These are phyloP conservation scores for Primulina eburnea DNA, from an alignment of 257 asterid species.

Conservation along the genomic window DNA sequence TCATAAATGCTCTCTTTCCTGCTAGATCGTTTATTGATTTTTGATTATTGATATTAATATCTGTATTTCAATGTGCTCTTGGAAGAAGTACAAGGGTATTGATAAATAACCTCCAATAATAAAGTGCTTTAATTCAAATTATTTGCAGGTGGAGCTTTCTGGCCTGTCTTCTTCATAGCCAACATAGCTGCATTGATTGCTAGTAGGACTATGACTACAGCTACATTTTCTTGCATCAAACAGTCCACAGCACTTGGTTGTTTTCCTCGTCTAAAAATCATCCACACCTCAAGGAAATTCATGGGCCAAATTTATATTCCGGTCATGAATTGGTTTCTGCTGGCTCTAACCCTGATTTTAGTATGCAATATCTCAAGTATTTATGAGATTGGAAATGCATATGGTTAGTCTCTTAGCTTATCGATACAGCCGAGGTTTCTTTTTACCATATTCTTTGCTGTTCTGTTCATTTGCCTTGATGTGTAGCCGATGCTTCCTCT, in stretches of 20 bases:
- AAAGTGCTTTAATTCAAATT: slow-evolving; percentile 26
- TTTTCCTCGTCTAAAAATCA: slow-evolving; percentile 93
- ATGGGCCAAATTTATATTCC: slow-evolving; percentile 99
- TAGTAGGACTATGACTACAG: slow-evolving; percentile 96
- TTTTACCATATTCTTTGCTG: background rate
- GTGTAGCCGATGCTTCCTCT: background rate
- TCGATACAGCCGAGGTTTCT: slow-evolving; percentile 18
- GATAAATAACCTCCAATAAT: slow-evolving; percentile 20
- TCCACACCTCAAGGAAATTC: slow-evolving; percentile 91
- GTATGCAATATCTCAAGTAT: slow-evolving; percentile 85
- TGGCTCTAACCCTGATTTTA: slow-evolving; percentile 66
- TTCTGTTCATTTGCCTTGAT: slow-evolving; percentile 10
- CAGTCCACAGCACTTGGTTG: slow-evolving; percentile 96
- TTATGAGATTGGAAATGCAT: slow-evolving; percentile 97
- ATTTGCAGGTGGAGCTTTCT: slow-evolving; percentile 81
- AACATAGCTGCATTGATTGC: slow-evolving; percentile 95
- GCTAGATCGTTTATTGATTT: slow-evolving; percentile 4
- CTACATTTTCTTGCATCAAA: slow-evolving; percentile 91
- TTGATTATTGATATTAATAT: background rate
- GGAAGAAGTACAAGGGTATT: background rate
- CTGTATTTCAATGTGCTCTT: slow-evolving; percentile 1
- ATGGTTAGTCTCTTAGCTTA: slow-evolving; percentile 55
- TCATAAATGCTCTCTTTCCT: slow-evolving; percentile 6
- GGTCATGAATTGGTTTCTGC: slow-evolving; percentile 93
- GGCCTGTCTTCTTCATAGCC: slow-evolving; percentile 94